Evolutionary conservation across 2,329 filamentous ascomycete species (phyloP).

Genomic region (Onygenales sp.): DNA sequence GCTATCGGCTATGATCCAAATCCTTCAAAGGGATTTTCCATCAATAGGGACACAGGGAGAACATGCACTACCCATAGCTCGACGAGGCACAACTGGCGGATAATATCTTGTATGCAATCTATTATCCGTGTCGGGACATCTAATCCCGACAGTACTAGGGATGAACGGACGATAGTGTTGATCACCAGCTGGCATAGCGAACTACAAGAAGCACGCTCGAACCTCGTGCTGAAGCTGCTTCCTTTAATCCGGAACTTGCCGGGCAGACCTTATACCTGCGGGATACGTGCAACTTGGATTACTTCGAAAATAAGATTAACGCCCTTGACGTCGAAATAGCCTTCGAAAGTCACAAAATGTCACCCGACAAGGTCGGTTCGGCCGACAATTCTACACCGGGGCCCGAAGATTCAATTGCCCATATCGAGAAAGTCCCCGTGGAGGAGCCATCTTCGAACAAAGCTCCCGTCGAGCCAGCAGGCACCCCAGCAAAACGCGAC

Average conservation of each 20-base stretch:
- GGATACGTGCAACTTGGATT: neutral
- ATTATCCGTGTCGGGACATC: neutral
- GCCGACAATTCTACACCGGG: neutral
- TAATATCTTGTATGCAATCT: neutral
- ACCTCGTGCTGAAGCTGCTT: neutral
- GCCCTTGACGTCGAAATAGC: neutral
- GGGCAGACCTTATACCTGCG: neutral
- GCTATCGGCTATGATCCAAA: too few relatives aligned
- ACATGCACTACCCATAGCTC: too few relatives aligned
- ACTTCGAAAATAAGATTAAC: neutral
- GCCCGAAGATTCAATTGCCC: slow-evolving; percentile 14
- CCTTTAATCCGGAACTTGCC: neutral
- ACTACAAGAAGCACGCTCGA: neutral
- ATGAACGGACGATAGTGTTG: neutral
- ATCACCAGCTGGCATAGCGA: neutral
- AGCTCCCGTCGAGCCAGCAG: neutral
- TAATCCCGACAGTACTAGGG: neutral
- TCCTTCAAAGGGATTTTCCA: too few relatives aligned
- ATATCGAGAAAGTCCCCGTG: slow-evolving; percentile 9
- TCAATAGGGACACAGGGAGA: too few relatives aligned
- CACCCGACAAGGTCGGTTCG: neutral
- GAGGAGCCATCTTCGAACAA: neutral
- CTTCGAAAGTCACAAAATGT: neutral
- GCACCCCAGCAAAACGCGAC: too few relatives aligned
- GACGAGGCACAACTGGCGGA: neutral